These are phyloP conservation scores for Paramecium primaurelia DNA, from an alignment of 73 alveolate species.

Conservation along the genomic window DNA sequence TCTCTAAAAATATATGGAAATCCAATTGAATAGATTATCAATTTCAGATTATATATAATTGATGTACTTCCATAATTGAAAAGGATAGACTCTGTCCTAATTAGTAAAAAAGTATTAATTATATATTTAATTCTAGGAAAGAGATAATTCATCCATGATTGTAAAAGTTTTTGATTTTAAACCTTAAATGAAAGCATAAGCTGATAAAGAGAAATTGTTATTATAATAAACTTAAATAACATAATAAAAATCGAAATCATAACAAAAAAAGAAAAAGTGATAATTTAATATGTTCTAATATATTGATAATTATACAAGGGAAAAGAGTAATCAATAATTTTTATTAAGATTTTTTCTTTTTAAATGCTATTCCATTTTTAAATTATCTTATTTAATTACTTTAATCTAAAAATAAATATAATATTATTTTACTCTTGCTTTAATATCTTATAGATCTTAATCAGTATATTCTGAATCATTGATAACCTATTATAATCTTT, in stretches of 20 bases:
- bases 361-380: constrained; percentile 6
- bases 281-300: background rate
- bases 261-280: constrained; percentile 14
- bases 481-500: background rate
- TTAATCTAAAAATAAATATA: background rate
- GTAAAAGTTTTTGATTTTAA: background rate
- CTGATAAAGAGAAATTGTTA: background rate
- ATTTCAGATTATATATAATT: constrained; percentile 26
- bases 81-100: constrained; percentile 21
- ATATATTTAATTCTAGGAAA: background rate
- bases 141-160: constrained; percentile 28
- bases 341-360: background rate
- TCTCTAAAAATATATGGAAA: constrained; percentile 25
- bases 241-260: background rate
- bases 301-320: background rate
- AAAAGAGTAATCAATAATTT: background rate
- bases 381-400: constrained; percentile 12
- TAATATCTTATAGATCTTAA: background rate
- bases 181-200: background rate
- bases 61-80: background rate
- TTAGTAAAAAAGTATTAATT: background rate
- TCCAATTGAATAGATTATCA: background rate
- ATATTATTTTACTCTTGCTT: constrained; percentile 13
- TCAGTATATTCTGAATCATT: constrained; percentile 37
- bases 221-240: background rate